phyloP scores from a whole-genome alignment of 768 basidiomycete genomes.

The Mrakia hoshinonis region DNA sequence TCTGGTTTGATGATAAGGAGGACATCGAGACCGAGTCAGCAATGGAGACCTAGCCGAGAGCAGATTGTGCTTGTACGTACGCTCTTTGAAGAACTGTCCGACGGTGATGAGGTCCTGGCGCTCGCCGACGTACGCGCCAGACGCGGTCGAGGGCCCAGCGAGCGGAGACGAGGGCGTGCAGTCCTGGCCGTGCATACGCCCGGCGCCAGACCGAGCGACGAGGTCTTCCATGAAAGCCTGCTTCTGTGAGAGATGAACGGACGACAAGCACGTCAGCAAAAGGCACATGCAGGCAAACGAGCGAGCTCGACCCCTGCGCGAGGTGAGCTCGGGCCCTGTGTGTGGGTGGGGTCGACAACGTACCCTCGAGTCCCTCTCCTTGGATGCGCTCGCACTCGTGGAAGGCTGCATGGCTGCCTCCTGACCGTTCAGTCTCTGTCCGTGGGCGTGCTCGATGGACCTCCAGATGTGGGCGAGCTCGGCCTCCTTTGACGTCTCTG shows the following conservation, averaged over 20 bases:
- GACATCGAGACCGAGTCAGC: not conserved
- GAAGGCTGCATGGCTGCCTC: slow-evolving; percentile 24
- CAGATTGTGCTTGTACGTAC: slow-evolving; percentile 24
- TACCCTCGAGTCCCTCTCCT: not conserved
- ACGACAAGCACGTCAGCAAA: too few species aligned
- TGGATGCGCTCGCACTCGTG: not conserved
- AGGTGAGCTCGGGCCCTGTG: not conserved
- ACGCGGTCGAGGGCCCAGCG: not conserved
- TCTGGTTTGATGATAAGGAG: not conserved
- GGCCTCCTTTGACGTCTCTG: slow-evolving; percentile 35
- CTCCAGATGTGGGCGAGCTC: slow-evolving; percentile 44
- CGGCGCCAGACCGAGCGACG: slow-evolving; percentile 58
- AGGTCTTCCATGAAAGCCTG: slow-evolving; percentile 69
- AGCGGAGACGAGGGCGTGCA: slow-evolving; percentile 48
- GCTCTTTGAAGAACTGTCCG: slow-evolving; percentile 58
- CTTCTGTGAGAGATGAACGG: slow-evolving; percentile 49
- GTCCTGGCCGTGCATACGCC: slow-evolving; percentile 72
- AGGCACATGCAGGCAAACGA: not conserved
- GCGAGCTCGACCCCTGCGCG: not conserved
- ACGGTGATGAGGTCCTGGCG: slow-evolving; percentile 53
- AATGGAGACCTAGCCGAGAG: not conserved
- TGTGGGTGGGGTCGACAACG: not conserved
- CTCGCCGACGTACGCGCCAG: slow-evolving; percentile 34
- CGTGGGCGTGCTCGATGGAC: slow-evolving; percentile 40
- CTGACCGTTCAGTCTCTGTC: slow-evolving; percentile 33